These are phyloP conservation scores for Amaranthus hypochondriacus DNA, from an alignment of 148 eudicot species.

Conservation along the genomic window DNA sequence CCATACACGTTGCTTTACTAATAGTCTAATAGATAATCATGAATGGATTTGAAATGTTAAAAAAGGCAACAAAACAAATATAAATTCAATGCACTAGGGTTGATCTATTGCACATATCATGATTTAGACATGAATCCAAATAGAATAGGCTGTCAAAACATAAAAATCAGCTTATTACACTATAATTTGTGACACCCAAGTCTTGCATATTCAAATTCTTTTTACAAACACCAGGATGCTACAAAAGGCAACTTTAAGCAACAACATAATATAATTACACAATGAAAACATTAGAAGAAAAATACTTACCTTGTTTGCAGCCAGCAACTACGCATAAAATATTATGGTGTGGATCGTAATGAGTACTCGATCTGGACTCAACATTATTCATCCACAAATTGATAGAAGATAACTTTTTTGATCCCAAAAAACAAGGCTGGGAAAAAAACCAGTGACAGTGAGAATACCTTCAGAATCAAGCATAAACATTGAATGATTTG, in stretches of 20 bases:
- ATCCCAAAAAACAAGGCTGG: constrained; percentile 69
- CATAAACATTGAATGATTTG: background rate
- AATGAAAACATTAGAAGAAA: background rate
- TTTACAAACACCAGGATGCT: background rate
- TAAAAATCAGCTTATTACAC: background rate
- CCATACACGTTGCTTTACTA: no score
- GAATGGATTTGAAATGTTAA: no score
- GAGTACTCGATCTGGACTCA: constrained; percentile 77
- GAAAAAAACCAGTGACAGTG: constrained; percentile 10
- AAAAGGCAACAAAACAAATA: no score
- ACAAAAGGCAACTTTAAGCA: background rate
- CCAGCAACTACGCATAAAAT: constrained; percentile 80
- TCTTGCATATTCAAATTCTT: background rate
- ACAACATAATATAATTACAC: background rate
- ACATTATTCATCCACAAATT: constrained; percentile 95
- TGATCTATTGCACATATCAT: background rate
- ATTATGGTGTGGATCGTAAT: constrained; percentile 95
- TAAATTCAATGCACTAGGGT: background rate
- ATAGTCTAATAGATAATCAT: no score
- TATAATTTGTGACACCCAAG: background rate
- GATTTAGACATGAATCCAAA: background rate
- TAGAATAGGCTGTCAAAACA: background rate
- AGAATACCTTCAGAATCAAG: background rate
- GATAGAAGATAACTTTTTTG: constrained; percentile 50
- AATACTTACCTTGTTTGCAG: constrained; percentile 58